Conservation (phyloP, 768 basidiomycete genomes). For the Mycena galericulata region DNA sequence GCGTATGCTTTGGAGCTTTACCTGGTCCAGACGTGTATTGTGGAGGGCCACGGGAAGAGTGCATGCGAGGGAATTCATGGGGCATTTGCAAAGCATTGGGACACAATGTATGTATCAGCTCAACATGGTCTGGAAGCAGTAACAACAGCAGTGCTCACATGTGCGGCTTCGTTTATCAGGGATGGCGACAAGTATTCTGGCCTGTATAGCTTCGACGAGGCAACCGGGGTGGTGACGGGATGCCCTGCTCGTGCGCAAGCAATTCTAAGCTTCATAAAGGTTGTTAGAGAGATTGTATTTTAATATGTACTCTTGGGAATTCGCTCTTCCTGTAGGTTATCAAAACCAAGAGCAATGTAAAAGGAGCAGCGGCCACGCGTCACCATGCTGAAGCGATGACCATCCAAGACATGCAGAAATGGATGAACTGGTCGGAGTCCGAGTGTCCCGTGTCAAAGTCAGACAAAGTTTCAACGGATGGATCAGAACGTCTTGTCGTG, state of each 20-base stretch:
- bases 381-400: constrained; percentile 48
- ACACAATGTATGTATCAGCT: constrained; percentile 41
- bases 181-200: constrained; percentile 38
- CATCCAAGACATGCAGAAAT: constrained; percentile 41
- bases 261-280: constrained; percentile 35
- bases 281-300: too few relatives aligned
- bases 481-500: constrained; percentile 20
- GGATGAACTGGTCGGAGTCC: constrained; percentile 43
- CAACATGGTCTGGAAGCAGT: too few relatives aligned
- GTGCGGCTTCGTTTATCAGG: constrained; percentile 19
- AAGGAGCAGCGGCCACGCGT: constrained; percentile 38
- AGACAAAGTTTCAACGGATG: neutral
- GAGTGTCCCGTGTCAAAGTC: constrained; percentile 30
- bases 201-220: constrained; percentile 39
- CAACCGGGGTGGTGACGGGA: constrained; percentile 39
- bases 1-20: constrained; percentile 41
- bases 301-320: too few relatives aligned
- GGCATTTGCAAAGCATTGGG: too few relatives aligned
- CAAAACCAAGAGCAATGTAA: constrained; percentile 33
- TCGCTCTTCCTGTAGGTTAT: too few relatives aligned
- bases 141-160: too few relatives aligned
- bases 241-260: constrained; percentile 42
- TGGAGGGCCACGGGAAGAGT: constrained; percentile 30
- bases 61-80: constrained; percentile 37
- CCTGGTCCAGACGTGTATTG: constrained; percentile 46